Percentiles rank a stretch among this genome's conserved stretches.
These are phyloP conservation scores for Lentinus tigrinus DNA, from an alignment of 768 basidiomycete species.

Conservation along the genomic window DNA sequence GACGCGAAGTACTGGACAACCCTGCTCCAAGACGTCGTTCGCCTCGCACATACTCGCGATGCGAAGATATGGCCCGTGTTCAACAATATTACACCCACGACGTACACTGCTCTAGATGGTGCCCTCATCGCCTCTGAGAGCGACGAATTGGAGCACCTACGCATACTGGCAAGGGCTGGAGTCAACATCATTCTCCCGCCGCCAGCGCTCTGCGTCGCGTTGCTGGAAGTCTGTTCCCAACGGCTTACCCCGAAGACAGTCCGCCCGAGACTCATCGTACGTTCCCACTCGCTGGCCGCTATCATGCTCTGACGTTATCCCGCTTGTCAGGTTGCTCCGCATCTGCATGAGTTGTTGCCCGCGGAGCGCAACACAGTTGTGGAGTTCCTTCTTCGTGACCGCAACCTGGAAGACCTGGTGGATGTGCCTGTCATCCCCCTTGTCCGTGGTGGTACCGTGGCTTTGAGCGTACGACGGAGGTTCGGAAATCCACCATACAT, in stretches of 20 bases:
- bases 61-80: conserved; percentile 39
- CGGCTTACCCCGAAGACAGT: conserved; percentile 31
- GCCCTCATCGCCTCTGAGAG: conserved; percentile 29
- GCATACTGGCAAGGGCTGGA: conserved; percentile 26
- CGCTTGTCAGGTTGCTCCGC: not conserved
- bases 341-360: not conserved
- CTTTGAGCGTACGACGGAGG: conserved; percentile 14
- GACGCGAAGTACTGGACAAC: conserved; percentile 40
- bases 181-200: not conserved
- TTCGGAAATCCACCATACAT: conserved; percentile 17
- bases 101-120: conserved; percentile 8
- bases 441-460: conserved; percentile 21
- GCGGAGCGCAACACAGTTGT: conserved; percentile 11
- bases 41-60: conserved; percentile 4
- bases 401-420: conserved; percentile 32
- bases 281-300: conserved; percentile 7
- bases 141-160: conserved; percentile 23
- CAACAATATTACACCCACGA: not conserved
- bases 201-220: conserved; percentile 24
- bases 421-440: conserved; percentile 39
- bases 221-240: not conserved
- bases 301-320: conserved; percentile 5
- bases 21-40: conserved; percentile 30
- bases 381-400: conserved; percentile 36
- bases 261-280: conserved; percentile 31